A percentile compares a stretch with the other conserved stretches of the same genome.
Conservation (phyloP, 2,329 filamentous ascomycete species). For the Bisporella sp. region DNA sequence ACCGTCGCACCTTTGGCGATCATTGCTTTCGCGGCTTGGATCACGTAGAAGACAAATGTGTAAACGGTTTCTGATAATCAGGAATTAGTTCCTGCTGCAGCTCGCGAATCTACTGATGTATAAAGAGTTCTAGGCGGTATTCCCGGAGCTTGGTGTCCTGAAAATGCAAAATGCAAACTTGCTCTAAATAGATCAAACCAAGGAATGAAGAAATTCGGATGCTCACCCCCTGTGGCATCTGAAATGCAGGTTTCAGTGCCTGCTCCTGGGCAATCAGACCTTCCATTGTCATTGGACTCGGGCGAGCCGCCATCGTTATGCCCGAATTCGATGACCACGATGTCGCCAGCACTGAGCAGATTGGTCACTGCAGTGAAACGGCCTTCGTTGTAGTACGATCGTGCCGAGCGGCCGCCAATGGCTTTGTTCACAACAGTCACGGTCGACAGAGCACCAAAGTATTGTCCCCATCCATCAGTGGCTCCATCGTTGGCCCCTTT, state of each 20-base stretch:
- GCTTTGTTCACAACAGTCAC: constrained; percentile 44
- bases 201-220: too few species aligned
- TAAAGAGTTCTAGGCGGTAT: too few species aligned
- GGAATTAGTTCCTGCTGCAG: not conserved
- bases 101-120: too few species aligned
- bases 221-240: too few species aligned
- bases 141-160: too few species aligned
- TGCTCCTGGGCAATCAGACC: constrained; percentile 44
- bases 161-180: too few species aligned
- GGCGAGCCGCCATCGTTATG: constrained; percentile 60
- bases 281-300: constrained; percentile 49
- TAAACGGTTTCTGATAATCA: constrained; percentile 16
- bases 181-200: too few species aligned
- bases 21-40: constrained; percentile 16
- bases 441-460: constrained; percentile 7
- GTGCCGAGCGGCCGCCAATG: constrained; percentile 56
- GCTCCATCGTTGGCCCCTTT: constrained; percentile 14
- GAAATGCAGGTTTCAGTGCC: not conserved
- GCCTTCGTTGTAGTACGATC: constrained; percentile 59
- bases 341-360: constrained; percentile 49
- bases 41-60: constrained; percentile 17
- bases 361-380: constrained; percentile 52
- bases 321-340: constrained; percentile 64
- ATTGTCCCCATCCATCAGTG: constrained; percentile 19
- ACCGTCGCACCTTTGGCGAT: constrained; percentile 50